phyloP scores from a whole-genome alignment of 2,329 filamentous ascomycete genomes.

The Pseudogymnoascus sp. region DNA sequence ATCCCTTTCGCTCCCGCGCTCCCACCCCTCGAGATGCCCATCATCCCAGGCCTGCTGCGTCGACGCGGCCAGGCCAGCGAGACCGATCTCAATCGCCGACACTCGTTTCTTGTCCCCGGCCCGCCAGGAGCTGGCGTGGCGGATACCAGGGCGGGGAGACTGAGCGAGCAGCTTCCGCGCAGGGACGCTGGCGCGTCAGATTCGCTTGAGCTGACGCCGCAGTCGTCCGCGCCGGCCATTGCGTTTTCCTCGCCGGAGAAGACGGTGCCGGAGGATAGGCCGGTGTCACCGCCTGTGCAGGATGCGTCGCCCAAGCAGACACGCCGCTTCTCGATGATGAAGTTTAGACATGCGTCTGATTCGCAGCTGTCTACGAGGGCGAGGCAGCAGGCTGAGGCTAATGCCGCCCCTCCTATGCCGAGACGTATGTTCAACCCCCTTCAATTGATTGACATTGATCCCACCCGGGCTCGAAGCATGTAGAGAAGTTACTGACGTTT shows the following conservation, averaged over 20 bases:
- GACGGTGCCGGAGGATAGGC: constrained; percentile 11
- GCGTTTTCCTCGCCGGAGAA: neutral
- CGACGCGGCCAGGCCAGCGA: constrained; percentile 23
- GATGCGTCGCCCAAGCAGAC: constrained; percentile 45
- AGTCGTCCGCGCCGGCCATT: constrained; percentile 7
- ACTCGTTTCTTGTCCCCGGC: constrained; percentile 23
- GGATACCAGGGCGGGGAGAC: constrained; percentile 19
- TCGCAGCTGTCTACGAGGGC: constrained; percentile 72
- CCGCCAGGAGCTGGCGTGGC: constrained; percentile 13
- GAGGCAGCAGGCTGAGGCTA: constrained; percentile 52
- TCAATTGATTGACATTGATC: neutral
- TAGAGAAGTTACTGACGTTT: constrained; percentile 7
- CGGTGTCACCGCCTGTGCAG: constrained; percentile 38
- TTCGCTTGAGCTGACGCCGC: constrained; percentile 23
- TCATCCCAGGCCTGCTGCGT: constrained; percentile 23
- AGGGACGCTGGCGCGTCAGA: constrained; percentile 16
- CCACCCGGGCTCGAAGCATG: neutral
- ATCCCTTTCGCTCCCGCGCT: neutral
- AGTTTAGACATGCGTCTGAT: constrained; percentile 87
- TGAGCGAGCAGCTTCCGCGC: constrained; percentile 27
- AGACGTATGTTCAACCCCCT: neutral
- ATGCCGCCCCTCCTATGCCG: constrained; percentile 43
- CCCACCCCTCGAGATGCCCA: neutral
- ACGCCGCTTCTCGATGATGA: constrained; percentile 61
- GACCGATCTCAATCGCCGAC: constrained; percentile 22